These are phyloP conservation scores for Ceriops zippeliana DNA, from an alignment of 345 rosid genomes.

Conservation along the genomic window DNA sequence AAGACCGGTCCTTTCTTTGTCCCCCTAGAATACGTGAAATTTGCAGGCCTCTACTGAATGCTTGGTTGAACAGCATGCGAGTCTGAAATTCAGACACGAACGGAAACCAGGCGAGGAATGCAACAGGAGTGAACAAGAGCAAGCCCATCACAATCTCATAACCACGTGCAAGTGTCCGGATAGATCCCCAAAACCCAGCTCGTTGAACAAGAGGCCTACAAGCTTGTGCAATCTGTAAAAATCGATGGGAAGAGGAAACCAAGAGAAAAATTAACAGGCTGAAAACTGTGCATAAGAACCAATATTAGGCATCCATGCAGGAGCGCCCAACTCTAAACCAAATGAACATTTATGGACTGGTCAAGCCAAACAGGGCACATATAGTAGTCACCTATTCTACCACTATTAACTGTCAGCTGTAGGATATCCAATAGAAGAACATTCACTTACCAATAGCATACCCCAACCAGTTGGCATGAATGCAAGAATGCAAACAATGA, in stretches of 20 bases:
- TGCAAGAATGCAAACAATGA: slow-evolving; percentile 86
- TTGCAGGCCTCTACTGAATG: slow-evolving; percentile 98
- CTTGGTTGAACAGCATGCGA: slow-evolving; percentile 99
- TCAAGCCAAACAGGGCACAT: too few relatives aligned
- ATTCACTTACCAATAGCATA: slow-evolving; percentile 72
- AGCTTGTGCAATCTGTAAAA: slow-evolving; percentile 85
- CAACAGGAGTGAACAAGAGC: slow-evolving; percentile 92
- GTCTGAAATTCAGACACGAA: slow-evolving; percentile 98
- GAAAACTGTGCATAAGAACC: too few relatives aligned
- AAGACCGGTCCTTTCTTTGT: slow-evolving; percentile 71
- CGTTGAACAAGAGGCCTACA: slow-evolving; percentile 64
- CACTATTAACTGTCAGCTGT: too few relatives aligned
- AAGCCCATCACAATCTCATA: slow-evolving; percentile 92
- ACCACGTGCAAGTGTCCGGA: slow-evolving; percentile 88
- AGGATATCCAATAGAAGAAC: too few relatives aligned
- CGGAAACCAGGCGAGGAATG: slow-evolving; percentile 98
- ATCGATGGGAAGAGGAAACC: neutral
- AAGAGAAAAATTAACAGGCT: neutral
- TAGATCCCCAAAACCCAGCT: slow-evolving; percentile 92
- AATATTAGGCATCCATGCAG: too few relatives aligned
- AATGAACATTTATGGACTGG: too few relatives aligned
- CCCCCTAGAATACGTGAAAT: slow-evolving; percentile 99
- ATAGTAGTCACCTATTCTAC: too few relatives aligned
- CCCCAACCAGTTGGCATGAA: slow-evolving; percentile 99
- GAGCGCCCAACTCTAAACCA: too few relatives aligned